A percentile compares a stretch with the other conserved stretches of the same genome.
Evolutionary conservation across 768 basidiomycete genomes (phyloP).

Genomic region (Russula foetens): DNA sequence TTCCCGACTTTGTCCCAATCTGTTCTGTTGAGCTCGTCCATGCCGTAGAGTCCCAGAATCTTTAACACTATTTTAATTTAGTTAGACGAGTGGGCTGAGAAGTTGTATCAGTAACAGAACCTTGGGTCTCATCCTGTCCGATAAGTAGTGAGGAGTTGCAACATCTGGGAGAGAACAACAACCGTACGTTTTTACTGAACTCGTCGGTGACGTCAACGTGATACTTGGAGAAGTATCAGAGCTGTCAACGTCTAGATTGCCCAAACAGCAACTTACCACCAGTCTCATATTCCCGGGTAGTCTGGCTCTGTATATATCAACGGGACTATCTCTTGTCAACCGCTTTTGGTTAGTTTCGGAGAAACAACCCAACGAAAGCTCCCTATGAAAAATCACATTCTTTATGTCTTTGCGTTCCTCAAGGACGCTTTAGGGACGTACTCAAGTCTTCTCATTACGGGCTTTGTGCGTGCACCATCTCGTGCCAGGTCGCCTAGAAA

Average conservation of each 20-base stretch:
- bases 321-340: slow-evolving; percentile 8
- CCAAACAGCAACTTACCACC: slow-evolving; percentile 1
- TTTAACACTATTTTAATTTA: neutral
- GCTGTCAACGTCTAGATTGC: too few species aligned
- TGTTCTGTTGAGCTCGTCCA: slow-evolving; percentile 7
- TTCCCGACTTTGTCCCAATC: slow-evolving; percentile 7
- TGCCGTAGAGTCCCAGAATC: slow-evolving; percentile 1
- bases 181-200: slow-evolving; percentile 7
- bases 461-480: neutral
- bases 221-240: slow-evolving; percentile 10
- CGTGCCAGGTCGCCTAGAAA: neutral
- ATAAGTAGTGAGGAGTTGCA: neutral
- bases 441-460: slow-evolving; percentile 1
- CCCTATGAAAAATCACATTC: neutral
- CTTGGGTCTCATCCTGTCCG: slow-evolving; percentile 10
- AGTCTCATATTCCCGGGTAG: slow-evolving; percentile 13
- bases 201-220: slow-evolving; percentile 12
- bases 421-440: neutral
- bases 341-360: slow-evolving; percentile 12
- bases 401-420: neutral
- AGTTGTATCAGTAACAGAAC: neutral
- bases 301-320: slow-evolving; percentile 15
- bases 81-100: neutral
- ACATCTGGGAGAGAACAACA: neutral
- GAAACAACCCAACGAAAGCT: slow-evolving; percentile 14